Percentiles rank a stretch among this genome's conserved stretches.
Evolutionary conservation across 2,329 filamentous ascomycete genomes (phyloP).

Genomic region (Chaetothyriales sp.): DNA sequence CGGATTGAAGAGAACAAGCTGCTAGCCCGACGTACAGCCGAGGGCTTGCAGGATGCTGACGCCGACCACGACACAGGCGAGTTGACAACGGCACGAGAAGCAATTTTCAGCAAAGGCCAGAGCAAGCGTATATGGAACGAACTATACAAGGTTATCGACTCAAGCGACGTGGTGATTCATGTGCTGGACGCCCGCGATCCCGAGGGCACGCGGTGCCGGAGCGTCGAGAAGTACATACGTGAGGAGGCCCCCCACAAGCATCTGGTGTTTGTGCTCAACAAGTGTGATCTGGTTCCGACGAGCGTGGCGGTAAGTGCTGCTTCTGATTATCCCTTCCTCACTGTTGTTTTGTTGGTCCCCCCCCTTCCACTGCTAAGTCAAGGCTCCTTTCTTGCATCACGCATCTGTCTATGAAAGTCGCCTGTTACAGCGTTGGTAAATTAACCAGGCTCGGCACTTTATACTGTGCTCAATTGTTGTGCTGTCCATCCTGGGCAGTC

Average conservation of each 20-base stretch:
- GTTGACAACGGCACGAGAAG: constrained; percentile 54
- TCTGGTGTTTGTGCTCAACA: constrained; percentile 76
- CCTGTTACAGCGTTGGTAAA: constrained; percentile 99
- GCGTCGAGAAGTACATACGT: constrained; percentile 81
- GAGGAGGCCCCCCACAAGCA: constrained; percentile 96
- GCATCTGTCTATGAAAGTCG: constrained; percentile 55
- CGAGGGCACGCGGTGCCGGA: constrained; percentile 73
- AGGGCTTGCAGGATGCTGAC: constrained; percentile 30
- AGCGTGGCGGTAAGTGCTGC: constrained; percentile 72
- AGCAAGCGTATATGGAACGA: constrained; percentile 97
- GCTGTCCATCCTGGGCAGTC: constrained; percentile 75
- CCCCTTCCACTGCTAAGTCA: constrained; percentile 65
- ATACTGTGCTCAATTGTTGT: constrained; percentile 8
- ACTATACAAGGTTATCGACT: constrained; percentile 87
- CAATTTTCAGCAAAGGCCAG: constrained; percentile 88
- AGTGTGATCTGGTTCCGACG: constrained; percentile 84
- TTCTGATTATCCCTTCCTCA: constrained; percentile 1
- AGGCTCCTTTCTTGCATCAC: constrained; percentile 50
- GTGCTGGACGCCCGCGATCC: constrained; percentile 86
- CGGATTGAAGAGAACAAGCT: constrained; percentile 64
- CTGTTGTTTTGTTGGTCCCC: not conserved
- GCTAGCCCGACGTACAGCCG: constrained; percentile 50
- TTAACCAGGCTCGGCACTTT: constrained; percentile 53
- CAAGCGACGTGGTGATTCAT: constrained; percentile 85
- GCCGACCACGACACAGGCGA: constrained; percentile 26